These are phyloP conservation scores for Podila epicladia DNA, from an alignment of 192 early-diverging fungal genomes.

Conservation along the genomic window DNA sequence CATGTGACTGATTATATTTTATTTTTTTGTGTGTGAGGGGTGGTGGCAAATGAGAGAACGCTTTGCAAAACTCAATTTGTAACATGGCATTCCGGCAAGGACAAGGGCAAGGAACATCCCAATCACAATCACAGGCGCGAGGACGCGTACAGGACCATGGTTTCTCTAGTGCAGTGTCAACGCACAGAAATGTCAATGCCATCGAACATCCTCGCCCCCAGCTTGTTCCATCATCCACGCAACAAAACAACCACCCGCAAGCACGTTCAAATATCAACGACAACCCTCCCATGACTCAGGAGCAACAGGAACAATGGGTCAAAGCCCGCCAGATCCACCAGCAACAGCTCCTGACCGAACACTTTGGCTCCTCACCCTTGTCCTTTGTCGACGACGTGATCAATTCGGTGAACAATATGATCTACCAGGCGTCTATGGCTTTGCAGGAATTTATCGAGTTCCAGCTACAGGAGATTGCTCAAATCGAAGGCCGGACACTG, in stretches of 20 bases:
- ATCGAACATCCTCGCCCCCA: too few species aligned
- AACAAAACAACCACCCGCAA: background rate
- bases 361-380: slow-evolving; percentile 84
- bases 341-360: slow-evolving; percentile 72
- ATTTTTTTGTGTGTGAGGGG: too few species aligned
- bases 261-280: background rate
- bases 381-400: slow-evolving; percentile 85
- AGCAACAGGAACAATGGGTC: slow-evolving; percentile 21
- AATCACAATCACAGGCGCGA: too few species aligned
- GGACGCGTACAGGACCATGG: too few species aligned
- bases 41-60: too few species aligned
- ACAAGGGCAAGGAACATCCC: too few species aligned
- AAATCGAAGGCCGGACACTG: background rate
- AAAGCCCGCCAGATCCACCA: slow-evolving; percentile 31
- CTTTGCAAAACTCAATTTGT: too few species aligned
- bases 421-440: slow-evolving; percentile 75
- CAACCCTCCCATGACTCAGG: background rate
- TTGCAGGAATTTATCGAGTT: slow-evolving; percentile 75
- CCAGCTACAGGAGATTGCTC: slow-evolving; percentile 52
- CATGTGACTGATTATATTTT: too few species aligned
- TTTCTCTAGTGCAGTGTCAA: too few species aligned
- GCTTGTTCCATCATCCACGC: too few species aligned
- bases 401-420: slow-evolving; percentile 77
- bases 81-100: too few species aligned
- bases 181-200: too few species aligned